A percentile compares a stretch with the other conserved stretches of the same genome.
Conservation (phyloP, 2,329 filamentous ascomycete genomes). For the Epichloe amarillans region DNA sequence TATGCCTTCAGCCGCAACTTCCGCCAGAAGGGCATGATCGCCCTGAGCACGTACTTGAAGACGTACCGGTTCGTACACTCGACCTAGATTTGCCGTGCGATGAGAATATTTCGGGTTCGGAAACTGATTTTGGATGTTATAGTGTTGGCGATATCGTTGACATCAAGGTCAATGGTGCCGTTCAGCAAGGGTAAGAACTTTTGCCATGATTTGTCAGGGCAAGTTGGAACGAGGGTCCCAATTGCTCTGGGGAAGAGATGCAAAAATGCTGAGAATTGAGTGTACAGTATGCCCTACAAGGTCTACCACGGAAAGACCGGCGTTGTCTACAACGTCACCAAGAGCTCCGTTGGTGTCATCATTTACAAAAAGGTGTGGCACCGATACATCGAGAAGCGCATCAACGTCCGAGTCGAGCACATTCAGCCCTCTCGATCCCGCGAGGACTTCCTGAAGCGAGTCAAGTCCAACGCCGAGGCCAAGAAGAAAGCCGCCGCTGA, state of each 20-base stretch:
- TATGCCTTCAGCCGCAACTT: slow-evolving; percentile 92
- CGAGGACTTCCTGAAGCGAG: slow-evolving; percentile 90
- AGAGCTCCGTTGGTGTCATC: slow-evolving; percentile 94
- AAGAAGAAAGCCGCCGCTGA: slow-evolving; percentile 88
- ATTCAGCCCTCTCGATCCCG: slow-evolving; percentile 85
- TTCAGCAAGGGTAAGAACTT: slow-evolving; percentile 81
- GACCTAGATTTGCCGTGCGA: neutral
- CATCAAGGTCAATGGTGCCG: slow-evolving; percentile 96
- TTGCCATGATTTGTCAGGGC: neutral
- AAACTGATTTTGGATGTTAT: slow-evolving; percentile 28
- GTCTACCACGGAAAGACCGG: slow-evolving; percentile 99
- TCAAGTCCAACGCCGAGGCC: slow-evolving; percentile 90
- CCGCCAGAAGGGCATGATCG: slow-evolving; percentile 91
- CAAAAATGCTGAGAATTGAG: slow-evolving; percentile 19
- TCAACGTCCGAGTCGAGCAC: slow-evolving; percentile 99
- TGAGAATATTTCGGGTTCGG: neutral
- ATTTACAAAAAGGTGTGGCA: slow-evolving; percentile 99
- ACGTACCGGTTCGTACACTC: slow-evolving; percentile 58
- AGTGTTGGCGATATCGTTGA: slow-evolving; percentile 98
- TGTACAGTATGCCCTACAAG: slow-evolving; percentile 86
- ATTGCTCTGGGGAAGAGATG: neutral
- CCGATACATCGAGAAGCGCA: slow-evolving; percentile 99
- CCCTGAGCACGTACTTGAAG: slow-evolving; percentile 85
- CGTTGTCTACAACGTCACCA: slow-evolving; percentile 98
- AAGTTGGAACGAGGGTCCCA: neutral